Evolutionary conservation across 495 filamentous ascomycete species (phyloP).

Genomic region (Annulohypoxylon moriforme): DNA sequence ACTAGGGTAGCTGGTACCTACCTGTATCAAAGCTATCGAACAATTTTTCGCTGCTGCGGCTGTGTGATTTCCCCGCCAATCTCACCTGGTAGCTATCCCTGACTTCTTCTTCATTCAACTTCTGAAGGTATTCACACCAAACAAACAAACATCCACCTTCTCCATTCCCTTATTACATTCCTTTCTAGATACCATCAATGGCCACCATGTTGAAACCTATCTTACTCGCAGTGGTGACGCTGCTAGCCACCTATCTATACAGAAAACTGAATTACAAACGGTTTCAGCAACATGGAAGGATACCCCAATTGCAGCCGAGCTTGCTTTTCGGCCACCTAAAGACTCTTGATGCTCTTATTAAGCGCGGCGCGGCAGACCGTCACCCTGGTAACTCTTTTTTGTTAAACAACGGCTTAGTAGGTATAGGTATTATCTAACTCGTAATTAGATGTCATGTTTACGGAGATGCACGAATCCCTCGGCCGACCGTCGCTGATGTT

Average conservation of each 20-base stretch:
- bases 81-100: too few species aligned
- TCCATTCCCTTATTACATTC: background rate
- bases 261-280: slow-evolving; percentile 31
- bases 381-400: slow-evolving; percentile 41
- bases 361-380: slow-evolving; percentile 17
- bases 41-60: too few species aligned
- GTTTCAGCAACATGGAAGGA: slow-evolving; percentile 45
- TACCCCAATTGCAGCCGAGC: slow-evolving; percentile 48
- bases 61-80: too few species aligned
- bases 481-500: slow-evolving; percentile 20
- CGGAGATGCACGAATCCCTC: slow-evolving; percentile 7
- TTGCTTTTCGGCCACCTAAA: slow-evolving; percentile 51
- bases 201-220: background rate
- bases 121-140: background rate
- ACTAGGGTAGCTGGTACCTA: too few species aligned
- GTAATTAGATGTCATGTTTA: slow-evolving; percentile 37
- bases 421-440: slow-evolving; percentile 12
- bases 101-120: background rate
- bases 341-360: slow-evolving; percentile 37
- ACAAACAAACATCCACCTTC: background rate
- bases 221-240: background rate
- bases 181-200: background rate
- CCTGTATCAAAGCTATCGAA: too few species aligned
- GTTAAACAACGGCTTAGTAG: background rate
- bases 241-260: slow-evolving; percentile 41